A percentile compares a stretch with the other conserved stretches of the same genome.
phyloP scores from a whole-genome alignment of 371 early-diverging fungal genomes.

The Mucor mucedo region DNA sequence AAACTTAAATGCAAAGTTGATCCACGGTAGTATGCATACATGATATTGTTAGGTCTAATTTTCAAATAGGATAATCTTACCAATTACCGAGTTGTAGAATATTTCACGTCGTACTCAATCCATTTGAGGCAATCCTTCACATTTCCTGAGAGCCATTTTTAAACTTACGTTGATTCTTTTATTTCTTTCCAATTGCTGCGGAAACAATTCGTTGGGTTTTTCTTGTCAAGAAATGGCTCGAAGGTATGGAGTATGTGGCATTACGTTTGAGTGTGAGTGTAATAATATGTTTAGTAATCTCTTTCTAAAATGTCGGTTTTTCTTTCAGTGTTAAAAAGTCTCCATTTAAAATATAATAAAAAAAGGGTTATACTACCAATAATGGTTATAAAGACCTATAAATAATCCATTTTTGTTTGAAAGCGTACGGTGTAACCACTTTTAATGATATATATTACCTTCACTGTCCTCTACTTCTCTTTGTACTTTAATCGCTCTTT shows the following conservation, averaged over 20 bases:
- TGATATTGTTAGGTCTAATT: background rate
- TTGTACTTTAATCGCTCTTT: background rate
- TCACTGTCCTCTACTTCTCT: background rate
- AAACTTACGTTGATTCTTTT: background rate
- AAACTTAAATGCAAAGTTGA: too few relatives aligned
- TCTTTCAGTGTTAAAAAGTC: background rate
- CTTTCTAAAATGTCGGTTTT: background rate
- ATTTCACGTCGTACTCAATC: background rate
- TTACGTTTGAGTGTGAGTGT: too few relatives aligned
- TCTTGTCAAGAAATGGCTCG: too few relatives aligned
- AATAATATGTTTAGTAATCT: too few relatives aligned
- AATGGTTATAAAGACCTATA: background rate
- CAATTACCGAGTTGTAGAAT: background rate
- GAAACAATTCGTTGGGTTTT: background rate
- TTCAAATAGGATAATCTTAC: background rate
- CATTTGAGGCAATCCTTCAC: background rate
- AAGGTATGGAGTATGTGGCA: too few relatives aligned
- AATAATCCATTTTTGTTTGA: background rate
- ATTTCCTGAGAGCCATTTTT: background rate
- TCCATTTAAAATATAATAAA: background rate
- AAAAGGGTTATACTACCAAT: background rate
- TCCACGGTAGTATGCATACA: too few relatives aligned
- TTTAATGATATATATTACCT: background rate
- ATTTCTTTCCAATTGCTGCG: background rate
- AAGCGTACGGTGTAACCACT: background rate